Evolutionary conservation across 2,329 filamentous ascomycete genomes (phyloP), one percentile per base, ranked within the genome.

Genomic region (Westerdykella aurantiaca): DNA sequence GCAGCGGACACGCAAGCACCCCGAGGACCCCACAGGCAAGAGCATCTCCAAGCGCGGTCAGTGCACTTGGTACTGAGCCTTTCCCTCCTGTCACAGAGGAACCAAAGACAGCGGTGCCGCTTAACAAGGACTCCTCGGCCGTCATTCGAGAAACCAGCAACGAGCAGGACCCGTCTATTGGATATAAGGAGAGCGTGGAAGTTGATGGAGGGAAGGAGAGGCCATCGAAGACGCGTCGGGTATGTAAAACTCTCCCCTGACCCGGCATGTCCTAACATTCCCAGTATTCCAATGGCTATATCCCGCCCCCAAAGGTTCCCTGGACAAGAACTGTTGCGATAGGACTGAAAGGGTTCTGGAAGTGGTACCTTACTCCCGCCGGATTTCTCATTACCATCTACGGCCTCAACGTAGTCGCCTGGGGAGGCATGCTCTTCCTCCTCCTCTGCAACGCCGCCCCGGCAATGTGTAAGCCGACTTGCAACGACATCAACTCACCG

Each of bases 371-470:
- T 31, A 94, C 87, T 0, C 85, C 85, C 0, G 67, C 86, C 43
- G 88, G 88, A 2, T 88, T 93, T 61, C 71, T 87, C 42, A 79
- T 91, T 34, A 85, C 82, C 2, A 64, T 95, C 5, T 95, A 94
- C 66, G 81, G 84, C 11, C 76, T 93, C 45, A 90, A 91, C 51
- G 78, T 95, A 16, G 80, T 95, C 9, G 89, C 86, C 0, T 95
- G 88, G 88, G 88, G 88, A 41, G 88, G 85, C 45, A 95, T 95
- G 88, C 75, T 95, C 29, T 94, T 95, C 68, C 72, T 95, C 14
- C 73, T 95, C 2, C 79, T 95, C 21, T 85, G 83, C 71, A 87
- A 88, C 57, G 87, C 76, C 18, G 72, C 80, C 2, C 82, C 83
- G 6, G 80, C 80, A 47, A 88, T 88, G 85, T 88, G 87, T 71